Base-by-base conservation (phyloP, 2,329 filamentous ascomycete genomes). In the Microdochium bolleyi region DNA sequence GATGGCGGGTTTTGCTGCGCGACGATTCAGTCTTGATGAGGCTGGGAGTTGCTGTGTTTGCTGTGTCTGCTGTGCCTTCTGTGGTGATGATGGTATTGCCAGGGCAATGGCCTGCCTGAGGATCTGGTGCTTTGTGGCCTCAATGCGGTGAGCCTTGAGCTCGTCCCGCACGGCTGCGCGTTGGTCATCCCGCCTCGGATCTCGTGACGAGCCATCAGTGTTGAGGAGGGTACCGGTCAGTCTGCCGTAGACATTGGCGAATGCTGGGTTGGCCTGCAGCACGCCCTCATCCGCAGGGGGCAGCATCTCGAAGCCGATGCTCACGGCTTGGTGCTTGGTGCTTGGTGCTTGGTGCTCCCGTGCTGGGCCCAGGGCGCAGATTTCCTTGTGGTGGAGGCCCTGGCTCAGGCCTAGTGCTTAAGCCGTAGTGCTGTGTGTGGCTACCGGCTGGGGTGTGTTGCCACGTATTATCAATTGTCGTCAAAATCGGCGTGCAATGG, bases 251-350 rank as follows among this genome's bases (percentile, higher is more conserved):
- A 86, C 72, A 32, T 72, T 70, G n/a, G 78, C 77, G 59, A 85
- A 86, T 22, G 79, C 73, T 0, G 82, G 82, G 56, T 85, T 85
- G 54, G 70, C 73, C 51, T 74, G 65, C 1, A 86, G 64, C 19
- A 85, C 68, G 0, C 72, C 58, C 9, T 77, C 71, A 21, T 85
- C 81, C 9, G 85, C 66, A 0, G 80, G 80, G 0, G 82, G 82
- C 2, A 85, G 66, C 80, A 84, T 84, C 2, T 19, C 64, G 52
- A 10, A 7, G 38, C 9, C 8, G 30, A 34, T 14, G 30, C 30
- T n/a, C n/a, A n/a, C n/a, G n/a, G n/a, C n/a, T n/a, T n/a, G n/a
- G n/a, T n/a, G n/a, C n/a, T n/a, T n/a, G n/a, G n/a, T n/a, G n/a
- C n/a, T n/a, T n/a, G n/a, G n/a, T n/a, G n/a, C n/a, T n/a, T n/a